Base-by-base conservation (phyloP, 805 yeast species). In the Metschnikowia kofuensis region DNA sequence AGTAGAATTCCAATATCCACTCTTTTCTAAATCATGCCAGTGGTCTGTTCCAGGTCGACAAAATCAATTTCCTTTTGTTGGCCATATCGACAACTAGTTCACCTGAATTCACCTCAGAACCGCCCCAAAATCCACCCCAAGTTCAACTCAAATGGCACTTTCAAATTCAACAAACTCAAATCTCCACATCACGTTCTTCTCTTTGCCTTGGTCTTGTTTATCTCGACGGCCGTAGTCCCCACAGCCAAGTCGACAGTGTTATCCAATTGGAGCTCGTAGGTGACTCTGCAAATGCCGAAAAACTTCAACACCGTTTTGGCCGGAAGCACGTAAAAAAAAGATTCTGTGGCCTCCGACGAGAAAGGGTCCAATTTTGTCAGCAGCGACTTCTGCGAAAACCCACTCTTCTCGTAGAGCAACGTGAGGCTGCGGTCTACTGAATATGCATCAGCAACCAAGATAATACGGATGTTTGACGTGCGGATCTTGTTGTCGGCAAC, bases 401-500 rank as follows among this genome's bases (percentile, higher is more conserved):
- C 76, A 48, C 72, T 74, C 3, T 62, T 54, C 34, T 54, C 61
- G 46, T 82, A 67, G 1, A 74, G 56, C 4, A 63, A 50, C 43
- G 68, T 68, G 51, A 74, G 68, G 7, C 53, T 61, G 2, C 52
- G 49, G 59, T 85, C 87, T 51, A 83, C 79, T 1, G 83, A 76
- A 54, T 77, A 79, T 10, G 75, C 68, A 41, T 82, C 82, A 30
- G 78, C 62, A 27, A 68, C 55, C n/a, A 80, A 62, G 38, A 66
- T 68, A 54, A 76, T 68, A 27, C 67, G 59, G 43, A 62, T 50
- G 42, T 61, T 65, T 15, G 65, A 62, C 16, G 59, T 59, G 11
- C 64, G 60, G 7, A 55, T 14, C 16, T 44, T 48, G 45, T 51
- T 54, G 48, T 56, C 60, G 12, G 44, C 40, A 29, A 60, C 60